Evolutionary conservation across 805 yeast species (phyloP).

Genomic region (Brettanomyces custersianus): DNA sequence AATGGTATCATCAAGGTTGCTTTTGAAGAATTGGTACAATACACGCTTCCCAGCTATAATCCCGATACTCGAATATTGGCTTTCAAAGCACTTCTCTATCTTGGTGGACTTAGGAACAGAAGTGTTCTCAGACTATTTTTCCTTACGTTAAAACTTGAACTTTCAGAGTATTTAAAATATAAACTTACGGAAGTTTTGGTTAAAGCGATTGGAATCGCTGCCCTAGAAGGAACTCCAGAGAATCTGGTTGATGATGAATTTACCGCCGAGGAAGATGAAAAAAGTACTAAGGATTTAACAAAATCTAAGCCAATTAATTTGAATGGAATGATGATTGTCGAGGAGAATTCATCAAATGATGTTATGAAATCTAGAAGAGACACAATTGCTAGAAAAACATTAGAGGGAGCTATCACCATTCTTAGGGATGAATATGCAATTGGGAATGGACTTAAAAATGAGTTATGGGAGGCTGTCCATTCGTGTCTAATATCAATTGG

Average conservation of each 20-base stretch:
- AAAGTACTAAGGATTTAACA: constrained; percentile 1
- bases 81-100: constrained; percentile 53
- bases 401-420: constrained; percentile 58
- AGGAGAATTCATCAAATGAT: constrained; percentile 35
- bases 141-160: constrained; percentile 45
- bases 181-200: constrained; percentile 39
- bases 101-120: constrained; percentile 72
- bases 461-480: constrained; percentile 65
- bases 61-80: constrained; percentile 57
- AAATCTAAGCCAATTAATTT: not conserved
- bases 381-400: constrained; percentile 51
- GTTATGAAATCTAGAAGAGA: constrained; percentile 50
- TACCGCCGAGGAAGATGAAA: constrained; percentile 6
- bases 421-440: constrained; percentile 51
- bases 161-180: constrained; percentile 41
- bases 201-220: constrained; percentile 54
- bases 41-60: constrained; percentile 37
- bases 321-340: constrained; percentile 41
- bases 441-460: constrained; percentile 46
- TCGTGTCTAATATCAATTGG: constrained; percentile 49
- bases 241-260: constrained; percentile 61
- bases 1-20: constrained; percentile 43
- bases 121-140: constrained; percentile 55
- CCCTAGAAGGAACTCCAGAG: constrained; percentile 51
- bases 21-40: constrained; percentile 45